A percentile compares a stretch with the other conserved stretches of the same genome.
These are phyloP conservation scores for Lachancea sp. DNA, from an alignment of 805 yeast genomes.

Conservation along the genomic window DNA sequence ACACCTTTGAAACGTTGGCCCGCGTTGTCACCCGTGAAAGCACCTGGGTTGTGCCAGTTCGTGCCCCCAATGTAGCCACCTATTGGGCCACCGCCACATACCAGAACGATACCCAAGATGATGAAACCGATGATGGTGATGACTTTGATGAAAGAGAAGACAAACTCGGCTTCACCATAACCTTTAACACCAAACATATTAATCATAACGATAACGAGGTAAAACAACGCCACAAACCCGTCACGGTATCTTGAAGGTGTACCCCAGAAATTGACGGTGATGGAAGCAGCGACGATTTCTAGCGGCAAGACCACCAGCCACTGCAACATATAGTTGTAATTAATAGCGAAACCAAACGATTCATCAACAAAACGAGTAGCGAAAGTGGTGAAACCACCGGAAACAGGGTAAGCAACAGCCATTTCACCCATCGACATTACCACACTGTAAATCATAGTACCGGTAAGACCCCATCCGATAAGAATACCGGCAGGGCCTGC, in stretches of 20 bases:
- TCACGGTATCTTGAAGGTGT: slow-evolving; percentile 41
- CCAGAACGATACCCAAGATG: slow-evolving; percentile 45
- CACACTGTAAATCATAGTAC: slow-evolving; percentile 50
- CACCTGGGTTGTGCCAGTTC: slow-evolving; percentile 52
- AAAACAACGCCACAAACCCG: slow-evolving; percentile 45
- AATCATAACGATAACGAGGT: slow-evolving; percentile 41
- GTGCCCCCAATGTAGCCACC: slow-evolving; percentile 39
- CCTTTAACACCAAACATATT: slow-evolving; percentile 50
- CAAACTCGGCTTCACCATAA: slow-evolving; percentile 50
- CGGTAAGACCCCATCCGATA: slow-evolving; percentile 48
- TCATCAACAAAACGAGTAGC: slow-evolving; percentile 54
- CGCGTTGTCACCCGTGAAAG: slow-evolving; percentile 43
- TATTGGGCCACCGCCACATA: slow-evolving; percentile 45
- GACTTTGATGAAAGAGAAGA: slow-evolving; percentile 44
- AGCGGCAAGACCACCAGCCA: slow-evolving; percentile 48
- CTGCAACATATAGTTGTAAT: slow-evolving; percentile 50
- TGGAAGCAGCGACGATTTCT: slow-evolving; percentile 48
- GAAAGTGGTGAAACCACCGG: slow-evolving; percentile 61
- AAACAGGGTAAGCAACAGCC: slow-evolving; percentile 53
- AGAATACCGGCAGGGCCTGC: slow-evolving; percentile 65
- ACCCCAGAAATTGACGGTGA: slow-evolving; percentile 48
- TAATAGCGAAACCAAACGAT: slow-evolving; percentile 58
- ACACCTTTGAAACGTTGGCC: slow-evolving; percentile 40
- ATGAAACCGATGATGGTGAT: slow-evolving; percentile 47
- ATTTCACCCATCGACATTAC: slow-evolving; percentile 59